These are phyloP conservation scores for Uronychia binucleata DNA, from an alignment of 73 alveolate genomes.

Conservation along the genomic window DNA sequence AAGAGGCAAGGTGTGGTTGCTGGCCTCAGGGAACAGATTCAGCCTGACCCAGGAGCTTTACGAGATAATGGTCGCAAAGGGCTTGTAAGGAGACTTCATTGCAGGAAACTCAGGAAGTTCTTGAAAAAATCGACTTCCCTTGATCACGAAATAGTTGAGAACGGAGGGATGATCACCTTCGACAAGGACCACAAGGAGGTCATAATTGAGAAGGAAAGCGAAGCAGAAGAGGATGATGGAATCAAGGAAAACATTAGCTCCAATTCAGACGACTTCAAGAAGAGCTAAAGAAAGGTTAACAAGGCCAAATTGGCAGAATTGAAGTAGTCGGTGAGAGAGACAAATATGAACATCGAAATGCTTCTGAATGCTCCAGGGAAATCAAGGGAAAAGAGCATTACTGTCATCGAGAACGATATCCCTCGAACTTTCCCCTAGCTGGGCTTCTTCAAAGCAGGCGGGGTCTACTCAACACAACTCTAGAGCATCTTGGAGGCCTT, in stretches of 20 bases:
- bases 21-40: conserved; percentile 45
- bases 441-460: conserved; percentile 69
- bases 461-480: conserved; percentile 63
- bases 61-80: conserved; percentile 30
- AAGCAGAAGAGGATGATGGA: neutral
- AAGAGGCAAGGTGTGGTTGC: conserved; percentile 65
- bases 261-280: neutral
- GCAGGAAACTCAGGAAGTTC: conserved; percentile 29
- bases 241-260: neutral
- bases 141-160: conserved; percentile 45
- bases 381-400: conserved; percentile 51
- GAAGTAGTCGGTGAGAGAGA: neutral
- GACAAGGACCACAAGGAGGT: neutral
- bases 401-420: conserved; percentile 62
- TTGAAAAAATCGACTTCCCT: conserved; percentile 16
- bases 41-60: conserved; percentile 39
- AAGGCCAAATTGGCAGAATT: neutral
- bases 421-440: conserved; percentile 80
- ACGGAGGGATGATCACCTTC: conserved; percentile 22
- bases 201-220: neutral
- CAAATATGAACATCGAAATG: neutral
- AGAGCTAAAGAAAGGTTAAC: neutral
- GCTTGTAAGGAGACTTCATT: neutral
- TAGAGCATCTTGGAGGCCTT: conserved; percentile 86
- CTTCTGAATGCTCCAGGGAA: neutral